Evolutionary conservation across 2,329 filamentous ascomycete species (phyloP).

Genomic region (Colletotrichum cuscutae): DNA sequence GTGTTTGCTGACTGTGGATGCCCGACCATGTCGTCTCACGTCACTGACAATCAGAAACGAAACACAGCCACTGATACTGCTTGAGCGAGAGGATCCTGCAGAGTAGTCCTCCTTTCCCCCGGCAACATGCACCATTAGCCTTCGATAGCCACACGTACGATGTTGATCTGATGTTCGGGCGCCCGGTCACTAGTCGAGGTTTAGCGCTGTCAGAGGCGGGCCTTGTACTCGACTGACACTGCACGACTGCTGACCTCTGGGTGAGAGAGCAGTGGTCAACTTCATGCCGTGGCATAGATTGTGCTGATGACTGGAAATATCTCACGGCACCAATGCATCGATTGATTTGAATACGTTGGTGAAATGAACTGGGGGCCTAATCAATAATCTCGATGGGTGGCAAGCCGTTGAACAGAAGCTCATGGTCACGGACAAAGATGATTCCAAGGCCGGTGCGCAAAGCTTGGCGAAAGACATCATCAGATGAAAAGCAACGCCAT

Average conservation of each 20-base stretch:
- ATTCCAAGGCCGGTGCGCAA: conserved; percentile 13
- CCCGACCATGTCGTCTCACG: conserved; percentile 14
- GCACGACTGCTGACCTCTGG: not conserved
- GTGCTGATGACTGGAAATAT: too few species aligned
- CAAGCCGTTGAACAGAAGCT: not conserved
- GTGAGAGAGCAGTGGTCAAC: too few species aligned
- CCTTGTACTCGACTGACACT: not conserved
- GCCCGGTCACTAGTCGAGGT: conserved; percentile 7
- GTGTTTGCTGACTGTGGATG: conserved; percentile 1
- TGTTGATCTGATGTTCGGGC: conserved; percentile 27
- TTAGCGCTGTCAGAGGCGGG: conserved; percentile 7
- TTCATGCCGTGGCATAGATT: not conserved
- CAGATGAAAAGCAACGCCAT: conserved; percentile 6
- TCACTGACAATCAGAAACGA: conserved; percentile 23
- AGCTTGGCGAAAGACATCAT: conserved; percentile 11
- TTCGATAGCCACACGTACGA: conserved; percentile 6
- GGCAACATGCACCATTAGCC: conserved; percentile 14
- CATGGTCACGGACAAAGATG: conserved; percentile 11
- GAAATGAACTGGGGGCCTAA: not conserved
- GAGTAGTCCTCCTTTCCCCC: not conserved
- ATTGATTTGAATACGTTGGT: not conserved
- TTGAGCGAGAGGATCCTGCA: conserved; percentile 27
- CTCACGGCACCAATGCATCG: not conserved
- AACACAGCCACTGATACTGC: conserved; percentile 28
- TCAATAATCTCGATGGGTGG: not conserved